These are phyloP conservation scores for Penicillium lagena DNA, from an alignment of 495 filamentous ascomycete genomes.

Conservation along the genomic window DNA sequence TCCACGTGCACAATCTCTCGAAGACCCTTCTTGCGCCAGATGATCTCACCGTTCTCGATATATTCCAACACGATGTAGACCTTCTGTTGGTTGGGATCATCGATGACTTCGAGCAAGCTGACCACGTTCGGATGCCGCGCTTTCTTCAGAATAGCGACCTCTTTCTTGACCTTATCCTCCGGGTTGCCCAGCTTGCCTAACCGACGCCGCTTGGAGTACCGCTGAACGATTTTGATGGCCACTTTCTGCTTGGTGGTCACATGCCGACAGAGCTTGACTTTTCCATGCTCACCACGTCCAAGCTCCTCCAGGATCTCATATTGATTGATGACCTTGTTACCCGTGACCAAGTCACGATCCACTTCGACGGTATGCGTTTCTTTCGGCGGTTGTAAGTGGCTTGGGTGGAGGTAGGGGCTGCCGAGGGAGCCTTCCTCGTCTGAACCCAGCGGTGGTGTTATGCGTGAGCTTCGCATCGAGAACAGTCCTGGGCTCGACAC, in stretches of 20 bases:
- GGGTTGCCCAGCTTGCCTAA: slow-evolving; percentile 71
- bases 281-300: slow-evolving; percentile 90
- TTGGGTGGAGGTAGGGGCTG: slow-evolving; percentile 59
- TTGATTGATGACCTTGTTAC: slow-evolving; percentile 92
- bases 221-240: slow-evolving; percentile 96
- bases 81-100: slow-evolving; percentile 91
- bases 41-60: slow-evolving; percentile 87
- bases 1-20: slow-evolving; percentile 77
- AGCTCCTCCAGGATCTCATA: slow-evolving; percentile 97
- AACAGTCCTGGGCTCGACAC: slow-evolving; percentile 64
- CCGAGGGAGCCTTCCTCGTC: slow-evolving; percentile 39
- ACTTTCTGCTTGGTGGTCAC: slow-evolving; percentile 71
- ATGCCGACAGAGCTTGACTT: slow-evolving; percentile 89
- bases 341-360: slow-evolving; percentile 78
- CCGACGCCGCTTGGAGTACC: slow-evolving; percentile 86
- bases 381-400: slow-evolving; percentile 57
- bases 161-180: slow-evolving; percentile 91
- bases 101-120: slow-evolving; percentile 91
- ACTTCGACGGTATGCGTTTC: slow-evolving; percentile 83
- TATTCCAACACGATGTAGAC: slow-evolving; percentile 97
- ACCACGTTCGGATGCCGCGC: slow-evolving; percentile 94
- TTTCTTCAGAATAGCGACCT: slow-evolving; percentile 98
- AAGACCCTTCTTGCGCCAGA: slow-evolving; percentile 81
- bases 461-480: slow-evolving; percentile 39
- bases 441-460: slow-evolving; percentile 37